Conservation (phyloP, 116 monocot genomes). For the Cymodocea nodosa region DNA sequence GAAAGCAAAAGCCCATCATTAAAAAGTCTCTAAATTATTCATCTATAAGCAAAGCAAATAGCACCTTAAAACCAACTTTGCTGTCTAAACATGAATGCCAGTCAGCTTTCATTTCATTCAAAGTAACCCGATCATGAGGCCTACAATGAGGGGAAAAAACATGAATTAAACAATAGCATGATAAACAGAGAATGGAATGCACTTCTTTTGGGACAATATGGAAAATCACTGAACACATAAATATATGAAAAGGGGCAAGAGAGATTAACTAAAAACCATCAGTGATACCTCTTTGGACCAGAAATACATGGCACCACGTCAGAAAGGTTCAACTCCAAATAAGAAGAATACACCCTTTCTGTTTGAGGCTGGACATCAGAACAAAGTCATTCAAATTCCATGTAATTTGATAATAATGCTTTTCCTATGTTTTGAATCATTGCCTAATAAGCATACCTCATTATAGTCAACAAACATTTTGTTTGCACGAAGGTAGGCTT, state of each 20-base stretch:
- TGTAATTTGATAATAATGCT: neutral
- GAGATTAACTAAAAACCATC: neutral
- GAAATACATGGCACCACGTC: constrained; percentile 74
- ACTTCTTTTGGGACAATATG: neutral
- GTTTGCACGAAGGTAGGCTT: constrained; percentile 78
- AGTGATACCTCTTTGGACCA: constrained; percentile 66
- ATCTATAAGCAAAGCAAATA: neutral
- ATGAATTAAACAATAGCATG: neutral
- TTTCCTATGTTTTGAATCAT: neutral
- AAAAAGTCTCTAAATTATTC: neutral
- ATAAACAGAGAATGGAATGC: neutral
- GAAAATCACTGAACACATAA: neutral
- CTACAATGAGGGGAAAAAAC: constrained; percentile 11
- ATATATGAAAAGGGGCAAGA: neutral
- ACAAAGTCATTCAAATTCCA: neutral
- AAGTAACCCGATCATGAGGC: constrained; percentile 64
- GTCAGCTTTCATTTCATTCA: constrained; percentile 72
- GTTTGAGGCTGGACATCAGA: constrained; percentile 36
- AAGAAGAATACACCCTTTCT: constrained; percentile 65
- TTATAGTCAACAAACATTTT: constrained; percentile 82
- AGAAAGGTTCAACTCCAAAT: constrained; percentile 57
- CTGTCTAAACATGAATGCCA: constrained; percentile 73
- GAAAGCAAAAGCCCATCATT: neutral
- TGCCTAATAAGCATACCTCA: constrained; percentile 30
- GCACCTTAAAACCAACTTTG: constrained; percentile 81